Base-by-base conservation (phyloP, 768 basidiomycete genomes). In the Crepidotus variabilis region DNA sequence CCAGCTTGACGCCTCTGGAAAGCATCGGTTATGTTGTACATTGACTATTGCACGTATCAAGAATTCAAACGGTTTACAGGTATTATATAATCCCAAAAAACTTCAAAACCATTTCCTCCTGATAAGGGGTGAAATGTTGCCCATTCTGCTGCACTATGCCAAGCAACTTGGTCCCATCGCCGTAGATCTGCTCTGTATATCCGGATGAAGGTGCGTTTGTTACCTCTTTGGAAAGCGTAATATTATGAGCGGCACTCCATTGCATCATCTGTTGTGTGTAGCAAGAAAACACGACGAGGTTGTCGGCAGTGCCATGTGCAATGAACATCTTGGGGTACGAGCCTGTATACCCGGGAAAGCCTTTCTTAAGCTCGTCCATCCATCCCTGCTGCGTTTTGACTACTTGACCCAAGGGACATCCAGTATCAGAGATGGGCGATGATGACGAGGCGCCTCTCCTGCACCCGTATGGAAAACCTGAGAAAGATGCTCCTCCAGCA, bases 401-500 rank as follows among this genome's bases (percentile, higher is more conserved):
- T 21, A 78, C 55, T 24, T 75, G 62, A 8, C 82, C 81, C 1
- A 68, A 62, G 1, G 80, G 73, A 61, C 83, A 84, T 8, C 35
- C 35, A 16, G 35, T 36, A 49, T 71, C 66, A 23, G 61, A 67
- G 65, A 78, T 79, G 77, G 81, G 82, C 23, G 70, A 60, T 57
- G 67, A 67, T 10, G 79, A 64, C 8, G 20, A 36, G 49, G 54
- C 57, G 1, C 76, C 78, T 1, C 69, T 74, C 64, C 82, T 82
- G 71, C 82, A 84, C n/a, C 74, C 82, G 56, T 74, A 78, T 7
- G 81, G 74, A 24, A 82, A 80, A 48, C 82, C 81, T 24, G 82
- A 78, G 65, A 77, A 79, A 20, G 72, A 74, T 21, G 77, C 65
- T 8, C 78, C 81, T 9, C 78, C 82, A 35, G 65, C 60, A 72